These are phyloP conservation scores for Phaffomyces thermotolerans DNA, from an alignment of 805 yeast genomes.

Conservation along the genomic window DNA sequence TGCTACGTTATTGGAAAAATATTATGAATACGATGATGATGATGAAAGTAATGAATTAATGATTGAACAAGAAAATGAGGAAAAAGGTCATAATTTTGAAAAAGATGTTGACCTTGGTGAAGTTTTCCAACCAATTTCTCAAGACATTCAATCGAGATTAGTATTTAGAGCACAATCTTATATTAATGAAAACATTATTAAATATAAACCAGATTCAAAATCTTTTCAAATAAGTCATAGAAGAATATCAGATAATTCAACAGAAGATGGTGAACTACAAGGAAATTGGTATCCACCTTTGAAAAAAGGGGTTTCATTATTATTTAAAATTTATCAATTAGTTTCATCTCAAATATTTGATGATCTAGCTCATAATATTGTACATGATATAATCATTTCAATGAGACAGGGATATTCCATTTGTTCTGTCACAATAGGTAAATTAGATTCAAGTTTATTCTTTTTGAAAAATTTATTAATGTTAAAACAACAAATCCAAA, in stretches of 20 bases:
- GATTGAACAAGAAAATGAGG: slow-evolving; percentile 19
- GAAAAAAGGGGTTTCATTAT: slow-evolving; percentile 55
- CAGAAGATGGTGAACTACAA: slow-evolving; percentile 14
- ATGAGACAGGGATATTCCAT: slow-evolving; percentile 46
- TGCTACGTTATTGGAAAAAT: slow-evolving; percentile 59
- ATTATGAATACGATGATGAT: slow-evolving; percentile 56
- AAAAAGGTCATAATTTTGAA: slow-evolving; percentile 18
- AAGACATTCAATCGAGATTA: slow-evolving; percentile 73
- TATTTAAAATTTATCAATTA: slow-evolving; percentile 74
- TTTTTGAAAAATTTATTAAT: slow-evolving; percentile 65
- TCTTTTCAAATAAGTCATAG: slow-evolving; percentile 58
- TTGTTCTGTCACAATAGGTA: slow-evolving; percentile 40
- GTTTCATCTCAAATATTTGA: slow-evolving; percentile 76
- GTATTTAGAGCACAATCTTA: slow-evolving; percentile 72
- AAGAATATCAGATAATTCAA: slow-evolving; percentile 11
- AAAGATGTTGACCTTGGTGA: slow-evolving; percentile 41
- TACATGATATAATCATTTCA: slow-evolving; percentile 67
- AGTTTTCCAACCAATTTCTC: slow-evolving; percentile 62
- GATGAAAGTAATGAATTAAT: slow-evolving; percentile 28
- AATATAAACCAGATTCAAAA: slow-evolving; percentile 57
- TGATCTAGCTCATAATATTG: slow-evolving; percentile 80
- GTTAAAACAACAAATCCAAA: slow-evolving; percentile 59
- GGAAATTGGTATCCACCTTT: slow-evolving; percentile 64
- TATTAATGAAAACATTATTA: slow-evolving; percentile 60
- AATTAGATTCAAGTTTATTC: slow-evolving; percentile 54